Base-by-base conservation (phyloP, 2,329 filamentous ascomycete genomes). In the Lecanicillium sp. region DNA sequence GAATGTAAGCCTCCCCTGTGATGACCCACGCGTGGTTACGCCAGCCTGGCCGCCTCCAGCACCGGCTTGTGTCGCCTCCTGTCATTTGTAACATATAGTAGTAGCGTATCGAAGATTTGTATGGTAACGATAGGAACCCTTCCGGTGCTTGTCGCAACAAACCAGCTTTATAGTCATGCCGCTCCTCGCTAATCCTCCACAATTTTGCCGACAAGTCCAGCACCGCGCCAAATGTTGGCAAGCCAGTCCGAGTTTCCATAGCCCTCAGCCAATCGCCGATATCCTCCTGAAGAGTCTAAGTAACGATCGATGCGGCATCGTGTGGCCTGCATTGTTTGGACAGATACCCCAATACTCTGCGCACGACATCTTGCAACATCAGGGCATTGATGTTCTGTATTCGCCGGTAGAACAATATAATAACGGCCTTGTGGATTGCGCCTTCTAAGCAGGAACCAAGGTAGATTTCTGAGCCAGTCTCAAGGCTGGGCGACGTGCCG, bases 341-440 rank as follows among this genome's bases (percentile, higher is more conserved):
- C 17, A 44, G 17, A 15, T 21, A 15, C 8, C 17, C 37, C 10
- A 48, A 21, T 15, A 48, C 29, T n/a, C 35, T 48, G 12, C 21
- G 27, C 15, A 40, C 44, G 12, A 23, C 30, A 19, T 48, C 29
- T 15, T 48, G 44, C 29, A 48, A 15, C 29, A 48, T 48, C 21
- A 48, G 15, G 5, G 24, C 44, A 33, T 48, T 48, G 23, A 48
- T 41, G 9, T 48, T 48, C 12, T 48, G 44, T 9, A 48, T 29
- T 3, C 44, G 17, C 21, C 44, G 20, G 30, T 48, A 48, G 27
- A 41, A 48, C 9, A 48, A 48, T 21, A 48, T 11, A 7, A 41
- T 41, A 11, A 41, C 21, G 14, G 36, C 44, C n/a, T 48, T 36
- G 19, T 36, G 44, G 11, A 48, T 41, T 3, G 44, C 21, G 2